Percentiles rank a stretch among this genome's conserved stretches.
Evolutionary conservation across 2,329 filamentous ascomycete species (phyloP).

Genomic region (Monilinia laxa): DNA sequence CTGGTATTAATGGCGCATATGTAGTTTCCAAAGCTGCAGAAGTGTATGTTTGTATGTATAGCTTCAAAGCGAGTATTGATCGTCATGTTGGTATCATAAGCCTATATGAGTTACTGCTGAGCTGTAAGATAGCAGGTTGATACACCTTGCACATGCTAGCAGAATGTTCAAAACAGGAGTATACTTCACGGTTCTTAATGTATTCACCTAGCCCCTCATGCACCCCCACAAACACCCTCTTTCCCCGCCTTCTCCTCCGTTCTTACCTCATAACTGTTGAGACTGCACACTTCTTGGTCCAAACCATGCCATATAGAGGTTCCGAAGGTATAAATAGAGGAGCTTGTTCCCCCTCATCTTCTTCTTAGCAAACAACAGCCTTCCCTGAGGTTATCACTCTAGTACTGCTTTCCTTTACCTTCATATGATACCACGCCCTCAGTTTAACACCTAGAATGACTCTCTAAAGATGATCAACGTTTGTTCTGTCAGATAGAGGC

Average conservation of each 20-base stretch:
- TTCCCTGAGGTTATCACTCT: too few relatives aligned
- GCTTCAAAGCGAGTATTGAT: not conserved
- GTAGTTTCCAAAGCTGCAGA: not conserved
- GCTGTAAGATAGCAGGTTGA: not conserved
- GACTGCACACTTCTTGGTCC: not conserved
- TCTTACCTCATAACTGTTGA: not conserved
- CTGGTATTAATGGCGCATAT: too few relatives aligned
- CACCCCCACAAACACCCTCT: not conserved
- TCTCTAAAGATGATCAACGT: fast-evolving
- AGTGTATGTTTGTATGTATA: not conserved
- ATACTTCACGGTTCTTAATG: not conserved
- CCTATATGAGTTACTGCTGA: not conserved
- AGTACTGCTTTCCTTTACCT: not conserved
- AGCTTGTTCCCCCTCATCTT: too few relatives aligned
- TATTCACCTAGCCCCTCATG: not conserved
- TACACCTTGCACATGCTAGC: not conserved
- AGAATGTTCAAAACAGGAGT: not conserved
- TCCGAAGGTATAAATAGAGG: not conserved
- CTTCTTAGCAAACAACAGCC: too few relatives aligned
- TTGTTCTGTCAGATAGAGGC: too few relatives aligned
- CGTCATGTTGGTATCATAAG: not conserved
- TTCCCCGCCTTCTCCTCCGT: not conserved
- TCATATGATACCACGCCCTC: too few relatives aligned
- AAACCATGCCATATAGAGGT: not conserved
- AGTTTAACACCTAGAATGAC: not conserved